Evolutionary conservation across 495 filamentous ascomycete species (phyloP), one percentile per base, ranked within the genome.

Genomic region (Xylaria telfairii): DNA sequence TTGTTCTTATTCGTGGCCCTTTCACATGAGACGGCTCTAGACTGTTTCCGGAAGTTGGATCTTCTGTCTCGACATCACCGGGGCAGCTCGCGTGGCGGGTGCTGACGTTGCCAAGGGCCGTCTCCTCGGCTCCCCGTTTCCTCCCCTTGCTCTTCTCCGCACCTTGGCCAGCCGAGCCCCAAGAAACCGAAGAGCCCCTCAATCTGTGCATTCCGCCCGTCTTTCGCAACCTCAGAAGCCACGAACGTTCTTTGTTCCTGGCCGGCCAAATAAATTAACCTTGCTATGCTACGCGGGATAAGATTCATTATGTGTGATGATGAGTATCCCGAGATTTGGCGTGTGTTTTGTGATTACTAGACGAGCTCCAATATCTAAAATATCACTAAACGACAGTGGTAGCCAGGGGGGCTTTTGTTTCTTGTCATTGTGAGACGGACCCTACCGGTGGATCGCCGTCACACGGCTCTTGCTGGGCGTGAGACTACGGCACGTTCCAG

Each of bases 61-160:
- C 3, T 62, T 21, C 37, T 41, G 26, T 12, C 17, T 62, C 37
- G 19, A 42, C 34, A 26, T 59, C 17, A 37, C 30, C 28, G 30
- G 26, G 13, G 15, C 3, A 56, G 54, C 54, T 32, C 17, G 39
- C 60, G 60, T 46, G 41, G 41, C 60, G 37, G 37, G 30, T 1
- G 54, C 54, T 37, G 39, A 63, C 19, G n/a, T 37, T 7, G 59
- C 21, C 21, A 44, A 30, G 60, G 42, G 24, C 28, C n/a, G 42
- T 17, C 41, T 37, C 26, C 42, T 51, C 62, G 62, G 62, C 62
- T 65, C 62, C 62, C 51, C 17, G 15, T 24, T 10, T 65, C 4
- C 3, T 37, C 8, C 34, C 34, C 34, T 37, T 37, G 34, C 13
- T n/a, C 26, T 46, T 64, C 61, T 46, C 61, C 61, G 61, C 61